A percentile compares a stretch with the other conserved stretches of the same genome.
Conservation (phyloP, 169 alveolate genomes). For the Cryptosporidium xiaoi region DNA sequence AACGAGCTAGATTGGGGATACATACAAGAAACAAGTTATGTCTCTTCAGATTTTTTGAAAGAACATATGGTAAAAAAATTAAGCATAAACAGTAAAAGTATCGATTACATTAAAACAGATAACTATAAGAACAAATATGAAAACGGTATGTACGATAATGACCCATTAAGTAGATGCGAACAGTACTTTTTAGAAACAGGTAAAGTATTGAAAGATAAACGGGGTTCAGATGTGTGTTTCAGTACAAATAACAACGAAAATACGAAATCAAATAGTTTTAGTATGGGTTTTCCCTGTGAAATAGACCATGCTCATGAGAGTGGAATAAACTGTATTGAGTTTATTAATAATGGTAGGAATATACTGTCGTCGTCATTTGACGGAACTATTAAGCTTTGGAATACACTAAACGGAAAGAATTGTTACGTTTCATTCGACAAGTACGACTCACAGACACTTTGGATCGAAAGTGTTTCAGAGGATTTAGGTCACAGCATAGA, state of each 20-base stretch:
- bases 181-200: neutral
- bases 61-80: neutral
- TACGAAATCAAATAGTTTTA: neutral
- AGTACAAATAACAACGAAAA: neutral
- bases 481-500: neutral
- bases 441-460: conserved; percentile 45
- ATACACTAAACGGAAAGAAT: conserved; percentile 76
- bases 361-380: conserved; percentile 76
- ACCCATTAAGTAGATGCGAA: neutral
- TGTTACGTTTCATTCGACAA: conserved; percentile 76
- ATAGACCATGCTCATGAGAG: conserved; percentile 77
- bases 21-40: conserved; percentile 32
- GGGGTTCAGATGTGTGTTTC: neutral
- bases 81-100: neutral
- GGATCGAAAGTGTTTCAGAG: neutral
- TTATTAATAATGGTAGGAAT: conserved; percentile 72
- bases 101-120: neutral
- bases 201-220: neutral
- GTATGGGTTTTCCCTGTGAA: conserved; percentile 20
- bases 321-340: conserved; percentile 72
- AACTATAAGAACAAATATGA: neutral
- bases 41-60: conserved; percentile 1
- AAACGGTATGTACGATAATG: neutral
- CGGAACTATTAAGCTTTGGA: conserved; percentile 79
- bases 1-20: conserved; percentile 58